phyloP scores from a whole-genome alignment of 1,284 basidiomycete species.

The Gyrodon tennesseensis region DNA sequence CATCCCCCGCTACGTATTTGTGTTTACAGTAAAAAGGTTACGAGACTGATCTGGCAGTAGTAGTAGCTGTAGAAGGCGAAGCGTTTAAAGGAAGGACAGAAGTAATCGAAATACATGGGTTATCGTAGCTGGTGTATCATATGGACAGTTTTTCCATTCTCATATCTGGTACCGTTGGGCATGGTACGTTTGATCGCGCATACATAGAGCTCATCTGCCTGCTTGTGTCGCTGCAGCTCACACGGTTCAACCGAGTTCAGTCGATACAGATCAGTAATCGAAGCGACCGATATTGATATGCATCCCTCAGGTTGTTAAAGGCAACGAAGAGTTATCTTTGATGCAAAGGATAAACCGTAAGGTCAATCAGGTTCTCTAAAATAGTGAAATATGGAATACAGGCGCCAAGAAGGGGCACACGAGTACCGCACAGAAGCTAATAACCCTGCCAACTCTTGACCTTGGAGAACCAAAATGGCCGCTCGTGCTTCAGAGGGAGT shows the following conservation, averaged over 20 bases:
- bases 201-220: not conserved
- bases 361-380: constrained; percentile 6
- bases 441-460: constrained; percentile 58
- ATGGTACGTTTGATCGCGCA: not conserved
- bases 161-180: not conserved
- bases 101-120: constrained; percentile 40
- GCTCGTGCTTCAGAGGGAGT: constrained; percentile 77
- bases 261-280: not conserved
- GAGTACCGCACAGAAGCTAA: constrained; percentile 15
- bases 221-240: not conserved
- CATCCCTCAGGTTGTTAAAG: not conserved
- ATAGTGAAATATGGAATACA: not conserved
- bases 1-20: constrained; percentile 32
- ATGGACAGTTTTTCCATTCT: constrained; percentile 28
- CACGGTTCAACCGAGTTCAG: not conserved
- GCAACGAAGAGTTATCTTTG: not conserved
- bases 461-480: constrained; percentile 93
- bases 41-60: constrained; percentile 39
- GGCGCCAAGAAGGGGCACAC: not conserved
- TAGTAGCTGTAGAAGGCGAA: constrained; percentile 38
- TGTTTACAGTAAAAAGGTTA: constrained; percentile 34
- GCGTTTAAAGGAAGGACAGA: constrained; percentile 38
- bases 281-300: not conserved
- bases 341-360: not conserved
- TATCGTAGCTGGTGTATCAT: constrained; percentile 40